A percentile compares a stretch with the other conserved stretches of the same genome.
phyloP scores from a whole-genome alignment of 1,284 basidiomycete genomes.

The Takashimella koratensis region DNA sequence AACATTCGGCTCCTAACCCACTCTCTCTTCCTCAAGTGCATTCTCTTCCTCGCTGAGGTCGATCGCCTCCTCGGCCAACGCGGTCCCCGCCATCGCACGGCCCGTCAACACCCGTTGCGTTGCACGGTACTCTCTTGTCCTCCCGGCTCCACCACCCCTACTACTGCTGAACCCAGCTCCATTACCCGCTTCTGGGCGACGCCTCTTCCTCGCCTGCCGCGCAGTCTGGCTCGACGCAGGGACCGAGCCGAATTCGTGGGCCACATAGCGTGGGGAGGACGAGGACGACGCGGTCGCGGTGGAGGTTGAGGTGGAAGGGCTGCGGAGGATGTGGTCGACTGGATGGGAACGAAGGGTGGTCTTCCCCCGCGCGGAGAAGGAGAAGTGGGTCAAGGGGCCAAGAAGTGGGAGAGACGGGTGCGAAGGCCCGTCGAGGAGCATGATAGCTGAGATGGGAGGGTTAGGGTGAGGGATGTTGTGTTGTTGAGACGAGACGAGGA shows the following conservation, averaged over 20 bases:
- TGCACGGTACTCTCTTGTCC: conserved; percentile 14
- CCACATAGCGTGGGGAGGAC: conserved; percentile 40
- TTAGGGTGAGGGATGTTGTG: no score
- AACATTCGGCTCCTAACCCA: conserved; percentile 9
- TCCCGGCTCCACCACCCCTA: neutral
- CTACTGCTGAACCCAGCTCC: neutral
- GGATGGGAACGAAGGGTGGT: neutral
- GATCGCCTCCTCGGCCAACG: conserved; percentile 27
- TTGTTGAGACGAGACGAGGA: neutral
- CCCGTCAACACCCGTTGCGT: conserved; percentile 32
- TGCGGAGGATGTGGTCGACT: neutral
- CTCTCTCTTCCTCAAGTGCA: conserved; percentile 32
- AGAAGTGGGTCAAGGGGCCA: neutral
- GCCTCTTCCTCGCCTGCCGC: conserved; percentile 32
- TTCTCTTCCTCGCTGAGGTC: conserved; percentile 41
- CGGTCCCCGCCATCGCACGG: conserved; percentile 26
- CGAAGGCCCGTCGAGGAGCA: neutral
- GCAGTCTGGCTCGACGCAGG: conserved; percentile 31
- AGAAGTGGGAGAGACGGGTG: neutral
- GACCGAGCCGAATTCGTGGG: no score
- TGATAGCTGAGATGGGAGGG: no score
- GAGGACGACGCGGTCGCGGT: conserved; percentile 39
- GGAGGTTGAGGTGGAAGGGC: neutral
- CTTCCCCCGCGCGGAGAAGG: neutral
- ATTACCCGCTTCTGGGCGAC: conserved; percentile 11